phyloP scores from a whole-genome alignment of 176 grass and related monocot genomes.

The Stipa capillata region DNA sequence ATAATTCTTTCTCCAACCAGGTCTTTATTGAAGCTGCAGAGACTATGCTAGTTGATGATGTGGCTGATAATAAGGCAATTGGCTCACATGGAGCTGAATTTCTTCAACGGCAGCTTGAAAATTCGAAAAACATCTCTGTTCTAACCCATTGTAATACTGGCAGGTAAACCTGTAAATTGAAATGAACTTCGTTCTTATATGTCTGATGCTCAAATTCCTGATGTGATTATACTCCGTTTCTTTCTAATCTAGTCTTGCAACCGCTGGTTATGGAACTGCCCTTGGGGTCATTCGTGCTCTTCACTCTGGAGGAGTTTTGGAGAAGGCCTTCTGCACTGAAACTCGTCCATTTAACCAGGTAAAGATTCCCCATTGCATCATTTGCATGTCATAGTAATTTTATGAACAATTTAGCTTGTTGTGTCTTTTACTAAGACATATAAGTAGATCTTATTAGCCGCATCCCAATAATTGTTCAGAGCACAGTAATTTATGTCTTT shows the following conservation, averaged over 20 bases:
- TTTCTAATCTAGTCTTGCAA: slow-evolving; percentile 62
- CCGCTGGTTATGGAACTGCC: slow-evolving; percentile 97
- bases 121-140: slow-evolving; percentile 46
- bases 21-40: slow-evolving; percentile 77
- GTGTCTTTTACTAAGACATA: not conserved
- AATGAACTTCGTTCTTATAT: not conserved
- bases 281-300: slow-evolving; percentile 85
- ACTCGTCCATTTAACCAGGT: slow-evolving; percentile 97
- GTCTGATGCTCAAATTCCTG: not conserved
- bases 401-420: not conserved
- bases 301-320: slow-evolving; percentile 51
- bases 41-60: slow-evolving; percentile 84
- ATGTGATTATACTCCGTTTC: not conserved
- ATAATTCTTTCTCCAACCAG: slow-evolving; percentile 31
- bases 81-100: slow-evolving; percentile 71
- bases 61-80: slow-evolving; percentile 90
- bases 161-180: slow-evolving; percentile 36
- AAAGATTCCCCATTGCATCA: not conserved
- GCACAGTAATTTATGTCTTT: not conserved
- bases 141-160: slow-evolving; percentile 97
- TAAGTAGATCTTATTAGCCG: not conserved
- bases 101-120: slow-evolving; percentile 43
- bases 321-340: slow-evolving; percentile 92
- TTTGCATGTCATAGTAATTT: not conserved
- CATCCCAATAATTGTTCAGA: not conserved